Percentiles rank a stretch among this genome's conserved stretches.
phyloP scores from a whole-genome alignment of 2,329 filamentous ascomycete species.

The Lecanicillium sp. region DNA sequence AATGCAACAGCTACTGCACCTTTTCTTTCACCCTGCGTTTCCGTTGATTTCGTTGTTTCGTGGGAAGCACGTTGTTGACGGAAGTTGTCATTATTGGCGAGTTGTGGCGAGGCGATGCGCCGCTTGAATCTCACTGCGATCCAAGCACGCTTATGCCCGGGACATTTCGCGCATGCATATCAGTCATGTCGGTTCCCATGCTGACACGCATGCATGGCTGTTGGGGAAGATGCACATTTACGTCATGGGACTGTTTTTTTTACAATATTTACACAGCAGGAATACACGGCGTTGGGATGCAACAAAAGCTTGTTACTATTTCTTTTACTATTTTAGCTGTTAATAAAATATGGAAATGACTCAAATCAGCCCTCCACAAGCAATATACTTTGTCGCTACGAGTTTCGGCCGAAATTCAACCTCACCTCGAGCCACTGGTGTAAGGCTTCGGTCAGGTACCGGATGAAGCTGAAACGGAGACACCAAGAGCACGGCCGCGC shows the following conservation, averaged over 20 bases:
- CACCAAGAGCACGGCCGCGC: too few relatives aligned
- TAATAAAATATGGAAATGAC: too few relatives aligned
- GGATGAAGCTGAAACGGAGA: neutral
- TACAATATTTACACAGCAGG: slow-evolving; percentile 1
- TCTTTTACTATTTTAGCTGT: neutral
- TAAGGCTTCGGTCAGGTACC: neutral
- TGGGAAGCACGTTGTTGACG: neutral
- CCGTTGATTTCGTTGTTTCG: too few relatives aligned
- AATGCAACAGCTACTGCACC: too few relatives aligned
- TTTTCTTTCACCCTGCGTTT: too few relatives aligned
- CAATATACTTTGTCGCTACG: too few relatives aligned
- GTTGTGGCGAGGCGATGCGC: too few relatives aligned
- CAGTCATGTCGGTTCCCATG: too few relatives aligned
- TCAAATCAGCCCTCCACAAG: too few relatives aligned
- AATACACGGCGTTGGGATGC: slow-evolving; percentile 4
- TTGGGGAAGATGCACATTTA: neutral
- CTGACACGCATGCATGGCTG: neutral
- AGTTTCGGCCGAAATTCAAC: neutral
- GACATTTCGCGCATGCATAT: neutral
- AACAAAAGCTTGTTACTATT: neutral
- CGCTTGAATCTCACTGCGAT: neutral
- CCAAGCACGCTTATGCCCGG: neutral
- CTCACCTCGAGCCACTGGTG: neutral
- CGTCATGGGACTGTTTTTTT: neutral
- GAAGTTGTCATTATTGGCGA: neutral